phyloP scores from a whole-genome alignment of 2,329 filamentous ascomycete genomes.

The Tolypocladium guangdongense region DNA sequence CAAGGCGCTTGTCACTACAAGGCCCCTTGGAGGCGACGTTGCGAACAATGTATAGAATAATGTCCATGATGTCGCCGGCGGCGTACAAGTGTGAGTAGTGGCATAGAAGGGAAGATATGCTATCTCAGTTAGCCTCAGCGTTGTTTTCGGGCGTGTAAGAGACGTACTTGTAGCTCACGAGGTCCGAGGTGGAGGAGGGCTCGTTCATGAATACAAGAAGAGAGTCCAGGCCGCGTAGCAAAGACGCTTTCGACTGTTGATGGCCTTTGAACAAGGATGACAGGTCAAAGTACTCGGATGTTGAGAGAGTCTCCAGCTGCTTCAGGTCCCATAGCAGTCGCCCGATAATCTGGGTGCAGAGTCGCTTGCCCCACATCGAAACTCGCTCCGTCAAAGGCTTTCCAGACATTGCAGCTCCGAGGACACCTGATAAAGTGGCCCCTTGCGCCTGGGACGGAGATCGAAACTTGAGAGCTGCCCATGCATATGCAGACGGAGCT shows the following conservation, averaged over 20 bases:
- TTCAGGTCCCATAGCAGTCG: conserved; percentile 19
- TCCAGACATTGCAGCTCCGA: conserved; percentile 2
- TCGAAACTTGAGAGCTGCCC: conserved; percentile 12
- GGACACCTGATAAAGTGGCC: conserved; percentile 2
- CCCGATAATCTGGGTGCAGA: conserved; percentile 18
- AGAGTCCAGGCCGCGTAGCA: conserved; percentile 10
- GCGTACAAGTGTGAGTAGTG: conserved; percentile 19
- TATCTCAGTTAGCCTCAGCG: conserved; percentile 4
- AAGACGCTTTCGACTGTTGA: conserved; percentile 10
- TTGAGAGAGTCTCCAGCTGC: conserved; percentile 15
- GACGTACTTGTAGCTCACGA: conserved; percentile 18
- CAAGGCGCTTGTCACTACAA: conserved; percentile 7
- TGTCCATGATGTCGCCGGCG: conserved; percentile 15
- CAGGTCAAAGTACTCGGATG: conserved; percentile 14
- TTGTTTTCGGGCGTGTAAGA: no score
- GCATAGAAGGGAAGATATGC: conserved; percentile 14
- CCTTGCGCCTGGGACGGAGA: conserved; percentile 1
- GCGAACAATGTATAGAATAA: conserved; percentile 18
- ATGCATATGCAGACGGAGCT: conserved; percentile 15
- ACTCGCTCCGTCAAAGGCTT: conserved; percentile 5
- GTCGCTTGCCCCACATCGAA: conserved; percentile 16
- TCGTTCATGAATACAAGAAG: conserved; percentile 11
- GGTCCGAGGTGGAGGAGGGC: conserved; percentile 12
- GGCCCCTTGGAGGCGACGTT: conserved; percentile 9
- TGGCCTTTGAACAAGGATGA: conserved; percentile 12